A percentile compares a stretch with the other conserved stretches of the same genome.
Evolutionary conservation across 768 basidiomycete species (phyloP).

Genomic region (Podaxis pistillaris): DNA sequence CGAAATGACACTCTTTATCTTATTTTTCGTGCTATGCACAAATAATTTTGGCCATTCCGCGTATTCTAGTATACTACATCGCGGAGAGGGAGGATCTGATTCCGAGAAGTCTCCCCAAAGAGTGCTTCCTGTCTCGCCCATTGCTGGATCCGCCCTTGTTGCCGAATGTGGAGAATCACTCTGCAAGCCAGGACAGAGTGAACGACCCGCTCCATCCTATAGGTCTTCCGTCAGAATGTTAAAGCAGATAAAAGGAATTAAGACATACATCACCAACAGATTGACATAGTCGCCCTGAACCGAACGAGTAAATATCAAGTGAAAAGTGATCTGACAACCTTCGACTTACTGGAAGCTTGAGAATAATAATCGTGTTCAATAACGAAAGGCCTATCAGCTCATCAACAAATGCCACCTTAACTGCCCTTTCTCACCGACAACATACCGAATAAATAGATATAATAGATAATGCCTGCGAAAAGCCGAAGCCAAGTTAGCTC

Average conservation of each 20-base stretch:
- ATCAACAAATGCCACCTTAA: background rate
- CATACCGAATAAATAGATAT: conserved; percentile 13
- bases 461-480: conserved; percentile 12
- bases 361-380: conserved; percentile 9
- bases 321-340: background rate
- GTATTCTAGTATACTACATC: background rate
- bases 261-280: conserved; percentile 11
- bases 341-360: conserved; percentile 12
- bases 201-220: conserved; percentile 13
- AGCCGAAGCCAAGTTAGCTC: background rate
- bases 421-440: background rate
- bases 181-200: conserved; percentile 14
- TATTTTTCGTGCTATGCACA: background rate
- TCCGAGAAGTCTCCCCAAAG: background rate
- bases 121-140: background rate
- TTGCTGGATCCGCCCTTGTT: conserved; percentile 10
- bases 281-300: conserved; percentile 10
- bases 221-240: background rate
- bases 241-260: background rate
- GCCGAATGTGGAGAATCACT: conserved; percentile 13
- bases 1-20: background rate
- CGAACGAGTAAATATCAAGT: no score
- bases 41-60: no score
- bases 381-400: conserved; percentile 5
- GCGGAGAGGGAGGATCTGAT: background rate